Conservation (phyloP, 129 eudicot species). For the Tagetes patula region DNA sequence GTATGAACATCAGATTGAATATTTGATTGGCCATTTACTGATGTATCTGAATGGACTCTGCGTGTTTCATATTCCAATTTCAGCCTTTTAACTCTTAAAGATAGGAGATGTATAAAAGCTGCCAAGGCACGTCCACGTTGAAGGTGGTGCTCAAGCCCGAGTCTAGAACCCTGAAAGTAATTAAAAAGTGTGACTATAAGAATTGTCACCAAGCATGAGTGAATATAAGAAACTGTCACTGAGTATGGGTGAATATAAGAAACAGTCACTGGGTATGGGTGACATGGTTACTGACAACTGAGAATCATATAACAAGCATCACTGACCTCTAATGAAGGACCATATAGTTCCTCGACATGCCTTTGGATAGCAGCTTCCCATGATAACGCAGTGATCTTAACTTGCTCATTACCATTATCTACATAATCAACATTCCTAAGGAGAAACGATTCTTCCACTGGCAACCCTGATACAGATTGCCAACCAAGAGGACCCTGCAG, state of each 20-base stretch:
- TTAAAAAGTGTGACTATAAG: constrained; percentile 18
- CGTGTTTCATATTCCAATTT: constrained; percentile 47
- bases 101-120: constrained; percentile 77
- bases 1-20: constrained; percentile 79
- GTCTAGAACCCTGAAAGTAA: constrained; percentile 65
- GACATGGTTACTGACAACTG: constrained; percentile 16
- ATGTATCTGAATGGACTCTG: constrained; percentile 45
- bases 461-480: constrained; percentile 71
- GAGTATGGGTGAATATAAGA: not conserved
- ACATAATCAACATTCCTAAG: constrained; percentile 51
- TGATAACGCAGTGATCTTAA: constrained; percentile 66
- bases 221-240: constrained; percentile 2
- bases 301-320: constrained; percentile 9
- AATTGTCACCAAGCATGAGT: not conserved
- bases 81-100: constrained; percentile 58
- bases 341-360: constrained; percentile 69
- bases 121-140: constrained; percentile 98
- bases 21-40: constrained; percentile 62
- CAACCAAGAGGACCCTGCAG: constrained; percentile 94
- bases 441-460: constrained; percentile 61
- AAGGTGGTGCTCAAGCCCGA: constrained; percentile 90
- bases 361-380: constrained; percentile 96
- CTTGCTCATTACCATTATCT: constrained; percentile 49
- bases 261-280: not conserved
- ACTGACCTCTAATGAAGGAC: constrained; percentile 76